A percentile compares a stretch with the other conserved stretches of the same genome.
These are phyloP conservation scores for Colletotrichum sp. DNA, from an alignment of 2,329 filamentous ascomycete species.

Conservation along the genomic window DNA sequence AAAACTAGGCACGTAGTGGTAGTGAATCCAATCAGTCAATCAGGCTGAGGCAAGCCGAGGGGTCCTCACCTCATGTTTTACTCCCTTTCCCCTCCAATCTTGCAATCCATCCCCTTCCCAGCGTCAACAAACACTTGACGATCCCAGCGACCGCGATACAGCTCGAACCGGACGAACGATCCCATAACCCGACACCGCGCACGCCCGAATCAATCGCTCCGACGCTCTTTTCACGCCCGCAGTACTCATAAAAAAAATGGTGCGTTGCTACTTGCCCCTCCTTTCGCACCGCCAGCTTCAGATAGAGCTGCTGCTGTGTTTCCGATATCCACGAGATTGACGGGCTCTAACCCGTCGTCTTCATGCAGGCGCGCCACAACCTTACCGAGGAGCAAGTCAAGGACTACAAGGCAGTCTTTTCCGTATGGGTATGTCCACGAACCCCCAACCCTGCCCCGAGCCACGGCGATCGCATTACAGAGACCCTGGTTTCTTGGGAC, in stretches of 20 bases:
- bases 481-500: background rate
- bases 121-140: background rate
- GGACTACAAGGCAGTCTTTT: slow-evolving; percentile 23
- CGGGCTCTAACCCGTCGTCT: background rate
- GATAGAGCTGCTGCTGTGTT: background rate
- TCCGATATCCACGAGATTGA: background rate
- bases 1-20: background rate
- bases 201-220: background rate
- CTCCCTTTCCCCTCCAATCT: background rate
- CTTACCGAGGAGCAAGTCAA: slow-evolving; percentile 21
- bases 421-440: slow-evolving; percentile 20
- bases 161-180: background rate
- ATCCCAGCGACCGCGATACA: background rate
- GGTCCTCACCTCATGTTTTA: background rate
- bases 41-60: slow-evolving; percentile 17
- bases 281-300: background rate
- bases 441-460: background rate
- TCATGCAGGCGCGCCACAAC: slow-evolving; percentile 12
- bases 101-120: background rate
- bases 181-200: background rate
- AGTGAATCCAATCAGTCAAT: background rate
- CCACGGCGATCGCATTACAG: background rate
- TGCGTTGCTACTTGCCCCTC: slow-evolving; percentile 6
- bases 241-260: slow-evolving; percentile 14
- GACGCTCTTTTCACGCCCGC: background rate